Base-by-base conservation (phyloP, 176 grass and related monocot genomes). In the Alloteropsis semialata region DNA sequence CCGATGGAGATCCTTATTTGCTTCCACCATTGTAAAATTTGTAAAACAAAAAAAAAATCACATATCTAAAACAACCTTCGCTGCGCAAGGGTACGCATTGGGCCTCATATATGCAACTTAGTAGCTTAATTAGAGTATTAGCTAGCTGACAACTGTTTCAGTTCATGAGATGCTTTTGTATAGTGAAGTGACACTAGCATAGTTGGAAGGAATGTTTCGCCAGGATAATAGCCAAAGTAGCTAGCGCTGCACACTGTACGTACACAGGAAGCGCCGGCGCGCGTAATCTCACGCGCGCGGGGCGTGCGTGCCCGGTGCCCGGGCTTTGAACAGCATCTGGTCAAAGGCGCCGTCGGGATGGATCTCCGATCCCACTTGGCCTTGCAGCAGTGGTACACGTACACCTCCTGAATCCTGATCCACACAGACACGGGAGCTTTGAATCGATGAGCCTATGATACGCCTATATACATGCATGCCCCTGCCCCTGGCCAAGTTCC, bases 281-380 rank as follows among this genome's bases (percentile, higher is more conserved):
- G 41, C 25, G 46, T 66, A 37, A 41, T 6, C 64, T 62, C 37
- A 6, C 51, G 29, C 53, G 68, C 38, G 27, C 38, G 4, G 27
- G 24, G 45, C 36, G 21, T 48, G 63, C 29, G 29, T 75, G 74
- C 45, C 65, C 30, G 22, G 29, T 75, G 74, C 45, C 65, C 30
- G 22, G 74, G 32, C 76, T 81, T 81, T 85, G 70, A 81, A 85
- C 34, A 70, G 82, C 82, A 89, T 89, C 77, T 43, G 76, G 62
- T 89, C 76, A 85, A 89, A 85, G 61, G 62, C 69, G 81, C 69
- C 69, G 87, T 73, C 75, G 80, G 51, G 48, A 58, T 66, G 75
- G 29, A 84, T 88, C 58, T 13, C 59, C 57, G 1, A 36, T 5
- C 15, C 74, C 71, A n/a, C 62, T 25, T 18, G 32, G 30, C 68